Conservation (phyloP, 108 stramenopile genomes). For the Skeletonema costatum region DNA sequence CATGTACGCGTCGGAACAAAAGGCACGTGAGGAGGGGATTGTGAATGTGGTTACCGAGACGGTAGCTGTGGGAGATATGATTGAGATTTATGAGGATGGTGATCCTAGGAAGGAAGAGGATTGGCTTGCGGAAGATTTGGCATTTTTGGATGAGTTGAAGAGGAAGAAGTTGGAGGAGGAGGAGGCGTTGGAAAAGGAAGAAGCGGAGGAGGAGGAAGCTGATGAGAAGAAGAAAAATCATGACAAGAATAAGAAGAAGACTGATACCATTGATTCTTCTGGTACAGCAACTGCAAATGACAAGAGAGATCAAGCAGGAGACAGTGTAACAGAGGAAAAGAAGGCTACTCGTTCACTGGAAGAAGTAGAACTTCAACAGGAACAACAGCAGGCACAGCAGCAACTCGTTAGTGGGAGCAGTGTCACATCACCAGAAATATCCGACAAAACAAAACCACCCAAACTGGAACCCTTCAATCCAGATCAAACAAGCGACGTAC, state of each 20-base stretch:
- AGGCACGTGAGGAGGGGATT: slow-evolving; percentile 59
- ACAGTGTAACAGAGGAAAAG: neutral
- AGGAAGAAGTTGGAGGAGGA: slow-evolving; percentile 16
- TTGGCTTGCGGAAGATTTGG: slow-evolving; percentile 51
- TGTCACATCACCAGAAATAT: too few species aligned
- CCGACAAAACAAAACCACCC: neutral
- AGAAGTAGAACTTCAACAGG: neutral
- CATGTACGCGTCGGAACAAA: slow-evolving; percentile 60
- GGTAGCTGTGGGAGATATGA: slow-evolving; percentile 50
- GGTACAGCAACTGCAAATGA: neutral
- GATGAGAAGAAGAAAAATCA: slow-evolving; percentile 12
- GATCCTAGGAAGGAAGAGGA: slow-evolving; percentile 20
- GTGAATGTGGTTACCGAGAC: slow-evolving; percentile 56
- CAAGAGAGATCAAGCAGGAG: neutral
- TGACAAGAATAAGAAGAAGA: neutral
- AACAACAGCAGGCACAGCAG: neutral
- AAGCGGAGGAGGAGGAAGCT: neutral
- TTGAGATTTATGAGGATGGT: slow-evolving; percentile 46
- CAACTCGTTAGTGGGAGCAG: too few species aligned
- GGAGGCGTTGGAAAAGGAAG: slow-evolving; percentile 6
- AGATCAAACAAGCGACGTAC: slow-evolving; percentile 13
- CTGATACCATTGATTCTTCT: neutral
- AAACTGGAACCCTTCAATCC: slow-evolving; percentile 52
- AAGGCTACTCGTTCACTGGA: neutral
- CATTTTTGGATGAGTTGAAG: slow-evolving; percentile 38